These are phyloP conservation scores for Stachybotrys elegans DNA, from an alignment of 2,329 filamentous ascomycete genomes.

Conservation along the genomic window DNA sequence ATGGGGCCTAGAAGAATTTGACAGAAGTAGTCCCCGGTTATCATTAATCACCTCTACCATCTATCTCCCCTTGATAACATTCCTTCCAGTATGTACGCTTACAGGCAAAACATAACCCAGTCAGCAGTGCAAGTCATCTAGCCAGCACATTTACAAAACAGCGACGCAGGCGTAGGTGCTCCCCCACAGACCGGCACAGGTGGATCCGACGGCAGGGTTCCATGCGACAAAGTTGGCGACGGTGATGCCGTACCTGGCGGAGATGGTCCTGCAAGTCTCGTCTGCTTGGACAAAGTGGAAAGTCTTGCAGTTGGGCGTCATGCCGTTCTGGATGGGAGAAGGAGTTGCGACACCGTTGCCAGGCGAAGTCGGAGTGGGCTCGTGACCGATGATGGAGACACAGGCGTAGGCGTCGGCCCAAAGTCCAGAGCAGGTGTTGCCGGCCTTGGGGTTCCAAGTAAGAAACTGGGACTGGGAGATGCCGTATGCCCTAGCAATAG, in stretches of 20 bases:
- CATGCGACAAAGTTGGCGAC: conserved; percentile 15
- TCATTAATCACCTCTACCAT: no score
- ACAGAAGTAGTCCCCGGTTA: no score
- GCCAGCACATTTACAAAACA: no score
- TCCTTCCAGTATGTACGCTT: no score
- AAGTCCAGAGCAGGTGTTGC: conserved; percentile 5
- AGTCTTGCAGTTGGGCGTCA: conserved; percentile 20
- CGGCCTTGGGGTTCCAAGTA: conserved; percentile 9
- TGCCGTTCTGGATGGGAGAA: conserved; percentile 19
- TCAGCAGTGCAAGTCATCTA: no score
- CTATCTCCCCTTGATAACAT: no score
- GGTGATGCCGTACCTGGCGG: conserved; percentile 12
- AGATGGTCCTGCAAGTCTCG: conserved; percentile 18
- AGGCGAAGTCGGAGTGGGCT: conserved; percentile 4
- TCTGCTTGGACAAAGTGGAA: conserved; percentile 18
- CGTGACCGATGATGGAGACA: conserved; percentile 1
- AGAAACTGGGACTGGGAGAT: background rate
- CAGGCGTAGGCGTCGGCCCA: conserved; percentile 8
- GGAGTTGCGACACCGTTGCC: conserved; percentile 16
- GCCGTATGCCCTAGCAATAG: background rate
- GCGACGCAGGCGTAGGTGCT: conserved; percentile 7
- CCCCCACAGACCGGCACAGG: conserved; percentile 10
- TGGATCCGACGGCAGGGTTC: conserved; percentile 9
- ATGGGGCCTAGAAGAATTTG: no score
- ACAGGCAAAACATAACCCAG: no score